Evolutionary conservation across 2,329 filamentous ascomycete species (phyloP).

Genomic region (Xylariaceae sp.): DNA sequence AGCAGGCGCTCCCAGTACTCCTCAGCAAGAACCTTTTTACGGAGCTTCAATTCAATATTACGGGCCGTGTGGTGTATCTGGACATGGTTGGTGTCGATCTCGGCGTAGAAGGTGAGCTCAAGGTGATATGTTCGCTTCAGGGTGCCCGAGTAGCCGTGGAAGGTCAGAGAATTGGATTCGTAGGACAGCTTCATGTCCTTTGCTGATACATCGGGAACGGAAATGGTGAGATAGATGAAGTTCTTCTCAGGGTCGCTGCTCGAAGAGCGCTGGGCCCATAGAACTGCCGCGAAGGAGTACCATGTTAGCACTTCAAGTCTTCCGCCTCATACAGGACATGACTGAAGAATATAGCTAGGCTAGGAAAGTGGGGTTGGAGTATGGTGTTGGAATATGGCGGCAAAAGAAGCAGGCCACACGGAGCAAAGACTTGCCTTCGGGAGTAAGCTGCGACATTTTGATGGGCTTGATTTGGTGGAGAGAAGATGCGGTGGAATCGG

Average conservation of each 20-base stretch:
- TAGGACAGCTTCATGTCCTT: constrained; percentile 77
- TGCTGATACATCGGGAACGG: constrained; percentile 76
- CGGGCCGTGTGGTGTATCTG: constrained; percentile 85
- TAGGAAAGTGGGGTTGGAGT: neutral
- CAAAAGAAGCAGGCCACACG: no score
- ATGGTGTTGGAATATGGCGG: no score
- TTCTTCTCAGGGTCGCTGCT: constrained; percentile 77
- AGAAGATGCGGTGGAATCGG: neutral
- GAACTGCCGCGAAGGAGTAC: constrained; percentile 54
- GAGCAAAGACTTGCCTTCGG: constrained; percentile 37
- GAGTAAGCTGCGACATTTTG: constrained; percentile 35
- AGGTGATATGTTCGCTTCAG: constrained; percentile 86
- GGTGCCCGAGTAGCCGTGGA: constrained; percentile 75
- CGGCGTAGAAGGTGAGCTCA: constrained; percentile 80
- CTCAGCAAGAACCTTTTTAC: constrained; percentile 94
- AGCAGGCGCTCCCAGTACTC: constrained; percentile 95
- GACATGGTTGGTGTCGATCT: constrained; percentile 81
- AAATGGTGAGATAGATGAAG: constrained; percentile 90
- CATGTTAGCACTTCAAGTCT: constrained; percentile 8
- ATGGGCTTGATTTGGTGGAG: neutral
- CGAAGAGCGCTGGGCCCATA: constrained; percentile 97
- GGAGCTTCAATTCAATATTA: constrained; percentile 83
- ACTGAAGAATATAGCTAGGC: neutral
- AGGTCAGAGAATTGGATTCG: constrained; percentile 70
- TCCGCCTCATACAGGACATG: neutral